phyloP scores from a whole-genome alignment of 148 eudicot species.

The Silene conica region DNA sequence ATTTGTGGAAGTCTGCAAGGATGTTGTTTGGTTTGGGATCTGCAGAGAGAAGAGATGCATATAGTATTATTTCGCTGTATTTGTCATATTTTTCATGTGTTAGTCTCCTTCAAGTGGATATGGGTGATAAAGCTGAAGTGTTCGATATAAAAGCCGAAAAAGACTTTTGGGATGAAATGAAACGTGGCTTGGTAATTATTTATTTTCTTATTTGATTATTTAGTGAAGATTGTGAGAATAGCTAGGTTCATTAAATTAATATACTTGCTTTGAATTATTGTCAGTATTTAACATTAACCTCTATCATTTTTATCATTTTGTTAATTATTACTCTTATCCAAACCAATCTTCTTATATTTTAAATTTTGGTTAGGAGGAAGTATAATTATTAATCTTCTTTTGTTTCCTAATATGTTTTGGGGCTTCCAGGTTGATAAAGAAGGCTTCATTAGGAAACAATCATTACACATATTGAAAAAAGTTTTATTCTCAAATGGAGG shows the following conservation, averaged over 20 bases:
- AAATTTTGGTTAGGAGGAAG: not conserved
- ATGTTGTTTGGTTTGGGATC: constrained; percentile 61
- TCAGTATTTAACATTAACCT: not conserved
- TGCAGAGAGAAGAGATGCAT: constrained; percentile 89
- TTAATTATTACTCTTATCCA: not conserved
- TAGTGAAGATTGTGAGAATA: not conserved
- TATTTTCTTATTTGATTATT: not conserved
- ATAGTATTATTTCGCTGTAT: constrained; percentile 73
- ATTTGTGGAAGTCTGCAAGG: constrained; percentile 75
- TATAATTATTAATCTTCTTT: not conserved
- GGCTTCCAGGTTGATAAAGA: constrained; percentile 65
- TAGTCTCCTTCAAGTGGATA: constrained; percentile 31
- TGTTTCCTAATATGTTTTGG: constrained; percentile 12
- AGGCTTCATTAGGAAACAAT: constrained; percentile 75
- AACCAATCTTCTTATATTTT: not conserved
- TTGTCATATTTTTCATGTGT: constrained; percentile 52
- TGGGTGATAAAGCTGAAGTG: constrained; percentile 38
- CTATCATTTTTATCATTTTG: not conserved
- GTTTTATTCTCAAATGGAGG: constrained; percentile 41
- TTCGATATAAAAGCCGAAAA: constrained; percentile 67
- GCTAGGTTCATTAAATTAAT: not conserved
- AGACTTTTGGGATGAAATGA: constrained; percentile 85
- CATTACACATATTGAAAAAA: constrained; percentile 68
- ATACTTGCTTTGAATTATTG: not conserved
- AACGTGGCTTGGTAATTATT: constrained; percentile 79